Base-by-base conservation (phyloP, 805 yeast genomes). In the Peterozyma xylosa region DNA sequence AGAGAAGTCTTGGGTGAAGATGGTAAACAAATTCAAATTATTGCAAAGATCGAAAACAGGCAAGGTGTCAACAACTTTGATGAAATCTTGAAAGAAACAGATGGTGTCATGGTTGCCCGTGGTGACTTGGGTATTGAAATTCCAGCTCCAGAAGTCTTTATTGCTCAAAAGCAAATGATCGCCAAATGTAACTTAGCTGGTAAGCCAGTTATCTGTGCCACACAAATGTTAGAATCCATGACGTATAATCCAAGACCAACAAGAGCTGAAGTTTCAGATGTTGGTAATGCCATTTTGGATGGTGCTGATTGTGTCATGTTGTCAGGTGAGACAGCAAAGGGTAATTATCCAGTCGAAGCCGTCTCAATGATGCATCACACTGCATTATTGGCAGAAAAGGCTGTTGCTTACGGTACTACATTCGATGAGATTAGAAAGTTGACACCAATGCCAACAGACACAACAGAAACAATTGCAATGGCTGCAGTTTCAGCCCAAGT, bases 221-320 rank as follows among this genome's bases (percentile, higher is more conserved):
- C 99, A 54, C 99, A 93, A 76, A 93, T 93, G 99, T 82, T 93
- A 69, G 99, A 93, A 75, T 88, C 97, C 48, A 93, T 93, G 99
- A 93, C 98, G 50, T 88, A 85, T 75, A 93, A 93, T 85, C 99
- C 99, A 69, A 86, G 99, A 73, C 99, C 99, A 71, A 93, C 99
- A 67, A 86, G 99, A 76, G 99, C 99, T 57, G 99, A 93, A 76
- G 99, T 93, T 50, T 84, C 96, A 46, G 99, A 93, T 70, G 99
- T 93, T 53, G 99, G 99, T 74, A 93, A 93, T 72, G 99, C 99
- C 58, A 86, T 93, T 55, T 79, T 93, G 66, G 99, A 93, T 64
- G 99, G 99, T 73, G 97, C 98, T 62, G 99, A 93, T 76, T 93
- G 99, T 86, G 98, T 93, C 66, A 93, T 93, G 99, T 80, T 93